phyloP scores from a whole-genome alignment of 306 rosid genomes.

The Glycine latifolia region DNA sequence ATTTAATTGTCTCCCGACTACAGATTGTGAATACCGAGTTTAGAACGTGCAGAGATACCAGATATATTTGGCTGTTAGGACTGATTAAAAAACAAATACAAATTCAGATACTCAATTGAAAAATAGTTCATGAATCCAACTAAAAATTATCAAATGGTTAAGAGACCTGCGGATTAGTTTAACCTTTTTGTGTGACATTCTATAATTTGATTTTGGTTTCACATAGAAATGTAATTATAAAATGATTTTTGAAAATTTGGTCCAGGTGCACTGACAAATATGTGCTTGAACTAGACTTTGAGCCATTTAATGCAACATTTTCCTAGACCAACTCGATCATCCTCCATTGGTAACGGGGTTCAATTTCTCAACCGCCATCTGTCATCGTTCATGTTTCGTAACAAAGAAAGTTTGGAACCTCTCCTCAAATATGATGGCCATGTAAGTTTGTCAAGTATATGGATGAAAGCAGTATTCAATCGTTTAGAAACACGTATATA shows the following conservation, averaged over 20 bases:
- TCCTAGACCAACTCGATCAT: constrained; percentile 73
- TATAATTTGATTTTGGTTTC: background rate
- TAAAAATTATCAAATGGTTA: too few relatives aligned
- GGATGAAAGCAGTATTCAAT: constrained; percentile 17
- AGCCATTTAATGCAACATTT: constrained; percentile 77
- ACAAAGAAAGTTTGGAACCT: constrained; percentile 73
- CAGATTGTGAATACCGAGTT: too few relatives aligned
- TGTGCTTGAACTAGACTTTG: constrained; percentile 78
- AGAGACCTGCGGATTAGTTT: too few relatives aligned
- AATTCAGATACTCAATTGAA: too few relatives aligned
- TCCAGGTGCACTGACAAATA: constrained; percentile 52
- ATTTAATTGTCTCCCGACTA: too few relatives aligned
- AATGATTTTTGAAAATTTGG: constrained; percentile 4
- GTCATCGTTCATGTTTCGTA: constrained; percentile 76
- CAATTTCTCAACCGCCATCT: constrained; percentile 85
- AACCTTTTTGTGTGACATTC: background rate
- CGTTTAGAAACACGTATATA: background rate
- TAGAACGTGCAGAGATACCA: too few relatives aligned
- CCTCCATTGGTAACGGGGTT: constrained; percentile 83
- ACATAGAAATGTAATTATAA: background rate
- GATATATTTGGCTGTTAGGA: too few relatives aligned
- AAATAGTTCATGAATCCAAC: too few relatives aligned
- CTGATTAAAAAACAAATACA: too few relatives aligned
- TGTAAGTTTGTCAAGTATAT: constrained; percentile 53
- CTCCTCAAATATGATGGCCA: constrained; percentile 68